phyloP scores from a whole-genome alignment of 768 basidiomycete species.

The Gyrodon lividus region DNA sequence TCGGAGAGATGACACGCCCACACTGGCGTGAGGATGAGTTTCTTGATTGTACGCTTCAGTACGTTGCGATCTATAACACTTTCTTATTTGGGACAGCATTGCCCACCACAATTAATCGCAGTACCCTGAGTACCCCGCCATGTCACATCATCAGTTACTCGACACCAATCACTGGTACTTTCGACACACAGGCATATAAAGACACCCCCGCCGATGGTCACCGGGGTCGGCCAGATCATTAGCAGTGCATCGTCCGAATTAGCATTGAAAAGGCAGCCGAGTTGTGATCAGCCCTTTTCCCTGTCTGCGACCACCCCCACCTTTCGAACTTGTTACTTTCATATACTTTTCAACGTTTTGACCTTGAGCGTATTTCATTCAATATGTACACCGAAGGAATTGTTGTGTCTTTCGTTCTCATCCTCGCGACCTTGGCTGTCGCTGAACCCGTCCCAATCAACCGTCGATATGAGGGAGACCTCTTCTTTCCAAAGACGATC shows the following conservation, averaged over 20 bases:
- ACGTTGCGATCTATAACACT: conserved; percentile 23
- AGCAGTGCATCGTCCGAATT: background rate
- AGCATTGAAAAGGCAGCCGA: background rate
- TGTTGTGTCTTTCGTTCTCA: conserved; percentile 36
- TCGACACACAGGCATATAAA: too few species aligned
- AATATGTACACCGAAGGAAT: conserved; percentile 32
- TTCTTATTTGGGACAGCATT: conserved; percentile 21
- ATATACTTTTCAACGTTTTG: background rate
- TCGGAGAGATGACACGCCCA: conserved; percentile 6
- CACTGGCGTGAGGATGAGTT: conserved; percentile 7
- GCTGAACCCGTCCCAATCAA: conserved; percentile 39
- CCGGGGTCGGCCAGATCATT: background rate
- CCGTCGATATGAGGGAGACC: conserved; percentile 41
- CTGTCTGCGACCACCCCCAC: conserved; percentile 7
- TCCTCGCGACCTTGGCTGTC: conserved; percentile 32
- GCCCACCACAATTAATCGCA: background rate
- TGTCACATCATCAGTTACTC: too few species aligned
- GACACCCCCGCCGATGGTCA: too few species aligned
- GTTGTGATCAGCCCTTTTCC: background rate
- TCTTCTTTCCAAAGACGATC: background rate
- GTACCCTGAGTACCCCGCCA: too few species aligned
- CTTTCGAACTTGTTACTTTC: background rate
- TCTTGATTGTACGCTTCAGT: too few species aligned
- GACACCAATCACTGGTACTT: too few species aligned
- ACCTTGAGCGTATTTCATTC: background rate